phyloP scores from a whole-genome alignment of 1,284 basidiomycete species.

The Termitomyces sp. region DNA sequence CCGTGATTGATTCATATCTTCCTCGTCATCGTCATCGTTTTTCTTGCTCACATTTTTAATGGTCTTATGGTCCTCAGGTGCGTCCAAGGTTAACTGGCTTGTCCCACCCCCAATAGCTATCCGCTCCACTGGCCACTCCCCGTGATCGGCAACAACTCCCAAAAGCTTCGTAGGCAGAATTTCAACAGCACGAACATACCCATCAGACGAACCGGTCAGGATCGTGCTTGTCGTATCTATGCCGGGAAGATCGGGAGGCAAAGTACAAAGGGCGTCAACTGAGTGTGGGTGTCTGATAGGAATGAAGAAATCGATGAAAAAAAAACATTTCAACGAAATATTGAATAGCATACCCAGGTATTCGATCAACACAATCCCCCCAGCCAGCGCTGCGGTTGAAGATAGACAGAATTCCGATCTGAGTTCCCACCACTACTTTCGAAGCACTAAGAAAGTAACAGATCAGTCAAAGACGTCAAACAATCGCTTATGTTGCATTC shows the following conservation, averaged over 20 bases:
- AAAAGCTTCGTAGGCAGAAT: slow-evolving; percentile 87
- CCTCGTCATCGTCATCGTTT: slow-evolving; percentile 32
- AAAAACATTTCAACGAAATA: not conserved
- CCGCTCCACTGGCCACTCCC: slow-evolving; percentile 86
- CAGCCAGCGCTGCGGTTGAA: slow-evolving; percentile 86
- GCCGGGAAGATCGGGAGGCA: slow-evolving; percentile 58
- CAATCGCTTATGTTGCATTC: not conserved
- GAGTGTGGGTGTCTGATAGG: slow-evolving; percentile 74
- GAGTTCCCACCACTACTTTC: slow-evolving; percentile 87
- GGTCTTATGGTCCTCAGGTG: slow-evolving; percentile 36
- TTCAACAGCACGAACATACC: slow-evolving; percentile 85
- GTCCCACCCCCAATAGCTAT: slow-evolving; percentile 55
- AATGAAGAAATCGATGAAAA: not conserved
- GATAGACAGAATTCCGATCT: slow-evolving; percentile 85
- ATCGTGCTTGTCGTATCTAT: slow-evolving; percentile 69
- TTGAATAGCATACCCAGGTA: slow-evolving; percentile 66
- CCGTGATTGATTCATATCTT: slow-evolving; percentile 14
- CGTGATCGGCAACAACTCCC: slow-evolving; percentile 88
- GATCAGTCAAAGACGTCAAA: slow-evolving; percentile 13
- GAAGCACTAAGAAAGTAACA: slow-evolving; percentile 43
- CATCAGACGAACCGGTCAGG: slow-evolving; percentile 91
- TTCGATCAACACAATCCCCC: slow-evolving; percentile 90
- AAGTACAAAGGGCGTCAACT: slow-evolving; percentile 74
- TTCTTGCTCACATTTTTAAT: slow-evolving; percentile 12
- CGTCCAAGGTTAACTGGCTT: slow-evolving; percentile 26